These are phyloP conservation scores for Phytophthora cajani DNA, from an alignment of 352 stramenopile species.

Conservation along the genomic window DNA sequence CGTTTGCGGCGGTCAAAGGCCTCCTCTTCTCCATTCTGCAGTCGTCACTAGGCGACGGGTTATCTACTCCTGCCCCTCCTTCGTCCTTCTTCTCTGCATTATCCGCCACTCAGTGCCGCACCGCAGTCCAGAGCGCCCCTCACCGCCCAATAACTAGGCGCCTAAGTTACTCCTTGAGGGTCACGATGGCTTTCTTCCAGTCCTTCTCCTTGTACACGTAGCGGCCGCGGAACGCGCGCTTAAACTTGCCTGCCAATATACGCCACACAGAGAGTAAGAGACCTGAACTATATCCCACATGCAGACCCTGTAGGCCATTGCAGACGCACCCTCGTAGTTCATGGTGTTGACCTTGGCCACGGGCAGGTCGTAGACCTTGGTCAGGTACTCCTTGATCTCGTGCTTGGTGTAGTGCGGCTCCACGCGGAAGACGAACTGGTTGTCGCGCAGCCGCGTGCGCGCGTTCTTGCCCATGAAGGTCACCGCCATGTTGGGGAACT, in stretches of 20 bases:
- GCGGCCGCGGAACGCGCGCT: constrained; percentile 83
- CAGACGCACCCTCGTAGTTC: constrained; percentile 91
- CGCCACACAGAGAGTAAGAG: not conserved
- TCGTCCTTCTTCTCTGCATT: not conserved
- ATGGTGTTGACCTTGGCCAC: constrained; percentile 96
- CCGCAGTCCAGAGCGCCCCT: not conserved
- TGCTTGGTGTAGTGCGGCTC: constrained; percentile 97
- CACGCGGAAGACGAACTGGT: constrained; percentile 93
- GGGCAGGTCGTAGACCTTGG: constrained; percentile 95
- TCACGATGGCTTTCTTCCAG: constrained; percentile 94
- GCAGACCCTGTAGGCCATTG: not conserved
- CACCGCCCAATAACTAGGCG: constrained; percentile 17
- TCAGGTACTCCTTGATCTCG: constrained; percentile 98
- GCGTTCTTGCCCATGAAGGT: constrained; percentile 89
- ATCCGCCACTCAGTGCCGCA: constrained; percentile 2
- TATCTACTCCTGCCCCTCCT: constrained; percentile 12
- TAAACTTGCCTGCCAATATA: constrained; percentile 80
- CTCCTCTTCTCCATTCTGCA: constrained; percentile 22
- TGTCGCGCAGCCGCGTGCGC: constrained; percentile 74
- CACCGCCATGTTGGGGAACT: constrained; percentile 90
- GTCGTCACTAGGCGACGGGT: constrained; percentile 11
- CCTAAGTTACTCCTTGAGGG: constrained; percentile 75
- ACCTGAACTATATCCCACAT: not conserved
- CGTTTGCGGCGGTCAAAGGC: constrained; percentile 8
- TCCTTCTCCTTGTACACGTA: constrained; percentile 94